A percentile compares a stretch with the other conserved stretches of the same genome.
phyloP scores from a whole-genome alignment of 805 yeast species.

The Nakazawaea laoshanensis region DNA sequence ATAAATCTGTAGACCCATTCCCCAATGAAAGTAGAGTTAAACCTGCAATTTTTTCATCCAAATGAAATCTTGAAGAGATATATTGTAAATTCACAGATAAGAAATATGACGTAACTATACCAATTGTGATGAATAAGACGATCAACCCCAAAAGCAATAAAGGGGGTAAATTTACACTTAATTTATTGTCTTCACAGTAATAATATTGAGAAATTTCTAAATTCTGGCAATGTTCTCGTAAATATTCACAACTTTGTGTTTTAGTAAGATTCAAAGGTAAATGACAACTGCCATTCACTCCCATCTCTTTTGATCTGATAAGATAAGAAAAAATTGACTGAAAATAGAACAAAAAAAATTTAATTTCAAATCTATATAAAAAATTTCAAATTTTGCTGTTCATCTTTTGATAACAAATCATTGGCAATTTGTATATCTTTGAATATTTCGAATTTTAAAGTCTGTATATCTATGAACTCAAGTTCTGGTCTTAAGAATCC shows the following conservation, averaged over 20 bases:
- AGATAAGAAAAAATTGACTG: no score
- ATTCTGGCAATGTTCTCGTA: no score
- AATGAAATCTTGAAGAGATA: conserved; percentile 49
- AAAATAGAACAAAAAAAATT: no score
- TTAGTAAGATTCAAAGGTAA: no score
- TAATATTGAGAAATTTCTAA: no score
- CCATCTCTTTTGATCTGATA: no score
- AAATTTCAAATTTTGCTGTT: conserved; percentile 19
- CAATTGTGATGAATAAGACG: conserved; percentile 53
- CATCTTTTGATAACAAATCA: conserved; percentile 34
- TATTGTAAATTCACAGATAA: conserved; percentile 71
- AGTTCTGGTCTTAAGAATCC: conserved; percentile 92
- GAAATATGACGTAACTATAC: conserved; percentile 74
- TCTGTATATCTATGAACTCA: conserved; percentile 74
- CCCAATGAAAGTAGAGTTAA: conserved; percentile 85
- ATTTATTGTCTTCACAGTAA: no score
- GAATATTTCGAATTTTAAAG: conserved; percentile 75
- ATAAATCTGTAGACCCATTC: conserved; percentile 86
- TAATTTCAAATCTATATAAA: no score
- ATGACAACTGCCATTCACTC: no score
- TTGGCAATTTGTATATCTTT: conserved; percentile 67
- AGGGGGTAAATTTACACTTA: no score
- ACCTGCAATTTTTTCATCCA: conserved; percentile 78
- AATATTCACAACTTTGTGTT: no score
- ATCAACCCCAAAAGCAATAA: conserved; percentile 15